Evolutionary conservation across 257 asterid species (phyloP), one percentile per base, ranked within the genome.

Genomic region (Voacanga thouarsii): DNA sequence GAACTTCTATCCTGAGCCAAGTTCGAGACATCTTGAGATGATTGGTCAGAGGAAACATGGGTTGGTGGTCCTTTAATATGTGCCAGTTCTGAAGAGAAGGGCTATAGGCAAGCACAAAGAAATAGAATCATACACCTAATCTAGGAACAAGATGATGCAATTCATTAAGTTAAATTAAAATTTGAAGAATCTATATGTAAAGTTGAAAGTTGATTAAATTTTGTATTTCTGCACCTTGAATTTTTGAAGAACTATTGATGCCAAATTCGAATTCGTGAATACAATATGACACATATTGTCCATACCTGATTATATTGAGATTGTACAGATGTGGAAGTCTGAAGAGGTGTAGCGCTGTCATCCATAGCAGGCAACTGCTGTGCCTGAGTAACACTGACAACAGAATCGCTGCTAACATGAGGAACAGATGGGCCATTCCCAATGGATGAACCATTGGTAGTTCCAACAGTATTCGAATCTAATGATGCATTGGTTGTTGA

Each of bases 271-370:
- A 56, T 28, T 19, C 1, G 19, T 49, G 68, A 77, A 68, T 68
- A 67, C 14, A 23, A 33, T 23, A 66, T 12, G 21, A 55, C 30
- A 41, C 26, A 39, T 28, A 19, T 12, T 44, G 49, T 60, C 33
- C 77, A 30, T 75, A 88, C 92, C 89, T 84, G 89, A 71, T 76
- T 80, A 79, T 75, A 45, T n/a, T 15, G 51, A 64, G 78, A 77
- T 64, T 77, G 88, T 76, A 53, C 83, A 1, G 85, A 44, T 41
- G 83, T n/a, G 51, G 80, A 75, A 84, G 80, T 80, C 75, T 71
- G 84, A 44, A 73, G 84, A 63, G 78, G 56, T 76, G 65, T 69
- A 74, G 81, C 79, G 59, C 47, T 24, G 45, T 47, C 72, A 63
- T 78, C 76, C 18, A 70, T 23, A 5, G 78, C 23, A 14, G 61